Evolutionary conservation across 164 flowering plant genomes (phyloP).

Genomic region (Tetrastigma voinierianum): DNA sequence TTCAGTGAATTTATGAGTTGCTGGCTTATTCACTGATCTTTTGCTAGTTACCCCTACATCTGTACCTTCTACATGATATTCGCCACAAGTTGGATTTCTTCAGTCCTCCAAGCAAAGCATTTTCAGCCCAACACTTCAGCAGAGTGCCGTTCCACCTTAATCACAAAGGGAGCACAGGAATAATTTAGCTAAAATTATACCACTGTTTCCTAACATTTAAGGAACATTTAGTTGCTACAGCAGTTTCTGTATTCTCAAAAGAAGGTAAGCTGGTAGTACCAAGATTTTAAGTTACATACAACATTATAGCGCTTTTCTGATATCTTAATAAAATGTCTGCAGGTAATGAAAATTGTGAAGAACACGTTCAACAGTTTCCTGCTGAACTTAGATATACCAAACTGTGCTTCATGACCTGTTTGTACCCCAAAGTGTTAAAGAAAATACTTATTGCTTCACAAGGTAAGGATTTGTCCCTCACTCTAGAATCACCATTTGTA

Average conservation of each 20-base stretch:
- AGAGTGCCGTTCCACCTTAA: no score
- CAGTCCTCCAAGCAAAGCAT: slow-evolving; percentile 41
- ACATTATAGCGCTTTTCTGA: not conserved
- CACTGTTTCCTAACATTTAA: slow-evolving; percentile 57
- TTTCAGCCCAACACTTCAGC: slow-evolving; percentile 23
- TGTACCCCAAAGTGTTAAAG: slow-evolving; percentile 39
- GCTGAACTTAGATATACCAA: slow-evolving; percentile 57
- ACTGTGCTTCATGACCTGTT: slow-evolving; percentile 38
- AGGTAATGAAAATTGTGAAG: slow-evolving; percentile 61
- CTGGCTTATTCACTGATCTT: slow-evolving; percentile 4
- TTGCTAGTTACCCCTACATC: slow-evolving; percentile 59
- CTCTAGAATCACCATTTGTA: no score
- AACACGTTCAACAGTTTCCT: slow-evolving; percentile 47
- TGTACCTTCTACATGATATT: slow-evolving; percentile 79
- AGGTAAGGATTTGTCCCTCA: slow-evolving; percentile 35
- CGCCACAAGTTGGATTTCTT: slow-evolving; percentile 53
- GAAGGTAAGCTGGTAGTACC: slow-evolving; percentile 41
- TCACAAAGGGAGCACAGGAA: no score
- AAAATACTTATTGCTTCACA: slow-evolving; percentile 65
- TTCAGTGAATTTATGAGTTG: slow-evolving; percentile 2
- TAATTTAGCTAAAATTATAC: slow-evolving; percentile 38
- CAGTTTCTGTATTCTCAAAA: slow-evolving; percentile 38
- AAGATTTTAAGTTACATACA: slow-evolving; percentile 6
- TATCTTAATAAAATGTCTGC: slow-evolving; percentile 2
- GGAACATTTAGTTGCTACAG: slow-evolving; percentile 54